Conservation (phyloP, 2,329 filamentous ascomycete genomes). For the Pestalotiopsis sp. region DNA sequence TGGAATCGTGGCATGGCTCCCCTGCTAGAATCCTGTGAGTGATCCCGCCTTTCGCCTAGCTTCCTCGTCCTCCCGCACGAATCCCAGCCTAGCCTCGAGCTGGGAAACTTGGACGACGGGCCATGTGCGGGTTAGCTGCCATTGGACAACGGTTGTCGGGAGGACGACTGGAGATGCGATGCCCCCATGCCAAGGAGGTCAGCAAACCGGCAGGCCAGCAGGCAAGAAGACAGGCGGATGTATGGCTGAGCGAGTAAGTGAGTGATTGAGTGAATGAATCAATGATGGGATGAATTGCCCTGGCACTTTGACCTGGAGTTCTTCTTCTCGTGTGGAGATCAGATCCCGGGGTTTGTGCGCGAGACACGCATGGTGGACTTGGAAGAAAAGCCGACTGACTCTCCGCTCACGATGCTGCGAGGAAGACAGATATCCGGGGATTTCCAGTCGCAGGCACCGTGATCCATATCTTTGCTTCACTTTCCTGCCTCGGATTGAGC, state of each 20-base stretch:
- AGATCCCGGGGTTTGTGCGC: not conserved
- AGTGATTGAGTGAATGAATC: not conserved
- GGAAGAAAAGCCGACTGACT: not conserved
- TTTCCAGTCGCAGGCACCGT: not conserved
- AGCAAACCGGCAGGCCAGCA: not conserved
- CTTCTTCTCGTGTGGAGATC: not conserved
- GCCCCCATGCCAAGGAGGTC: not conserved
- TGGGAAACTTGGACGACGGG: slow-evolving; percentile 5
- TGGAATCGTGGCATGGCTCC: slow-evolving; percentile 27
- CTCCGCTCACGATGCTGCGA: not conserved
- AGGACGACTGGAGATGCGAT: not conserved
- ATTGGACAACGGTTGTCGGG: slow-evolving; percentile 3
- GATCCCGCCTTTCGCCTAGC: slow-evolving; percentile 31
- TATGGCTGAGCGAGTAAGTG: not conserved
- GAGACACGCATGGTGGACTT: not conserved
- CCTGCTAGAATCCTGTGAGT: slow-evolving; percentile 24
- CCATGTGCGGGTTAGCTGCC: not conserved
- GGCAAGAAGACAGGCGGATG: not conserved
- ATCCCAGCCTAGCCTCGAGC: slow-evolving; percentile 8
- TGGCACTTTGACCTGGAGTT: not conserved
- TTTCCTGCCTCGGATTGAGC: not conserved
- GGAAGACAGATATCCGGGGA: not conserved
- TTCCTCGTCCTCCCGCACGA: slow-evolving; percentile 22
- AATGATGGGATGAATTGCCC: too few species aligned
- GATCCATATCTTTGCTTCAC: not conserved